phyloP scores from a whole-genome alignment of 495 filamentous ascomycete species.

The Xylaria intraflava region DNA sequence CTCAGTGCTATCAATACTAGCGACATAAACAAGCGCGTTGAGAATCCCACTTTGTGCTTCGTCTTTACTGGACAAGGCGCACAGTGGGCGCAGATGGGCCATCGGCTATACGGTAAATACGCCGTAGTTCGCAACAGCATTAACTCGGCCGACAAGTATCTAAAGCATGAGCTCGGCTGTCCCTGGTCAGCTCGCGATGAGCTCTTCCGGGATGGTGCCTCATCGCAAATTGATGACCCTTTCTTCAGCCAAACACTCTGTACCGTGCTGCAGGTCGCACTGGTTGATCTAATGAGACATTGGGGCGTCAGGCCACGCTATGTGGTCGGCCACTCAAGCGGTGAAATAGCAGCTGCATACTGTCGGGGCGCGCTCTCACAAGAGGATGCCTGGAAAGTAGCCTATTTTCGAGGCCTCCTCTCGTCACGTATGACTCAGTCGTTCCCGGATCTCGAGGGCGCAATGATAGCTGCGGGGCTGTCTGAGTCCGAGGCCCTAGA shows the following conservation, averaged over 20 bases:
- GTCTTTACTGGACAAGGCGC: constrained; percentile 18
- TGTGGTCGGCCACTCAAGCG: constrained; percentile 54
- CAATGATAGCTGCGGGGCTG: constrained; percentile 42
- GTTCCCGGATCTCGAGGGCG: constrained; percentile 14
- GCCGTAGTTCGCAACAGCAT: constrained; percentile 11
- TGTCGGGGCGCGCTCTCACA: constrained; percentile 34
- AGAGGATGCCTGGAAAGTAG: constrained; percentile 41
- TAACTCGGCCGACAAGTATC: constrained; percentile 3
- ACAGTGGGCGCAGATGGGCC: constrained; percentile 40
- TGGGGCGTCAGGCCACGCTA: constrained; percentile 43
- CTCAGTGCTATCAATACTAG: too few species aligned
- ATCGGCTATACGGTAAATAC: constrained; percentile 24
- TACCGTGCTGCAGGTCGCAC: constrained; percentile 40
- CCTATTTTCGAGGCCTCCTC: constrained; percentile 30
- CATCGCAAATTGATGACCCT: constrained; percentile 17
- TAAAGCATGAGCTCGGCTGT: neutral
- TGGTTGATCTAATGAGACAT: constrained; percentile 43
- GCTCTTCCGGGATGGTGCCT: constrained; percentile 17
- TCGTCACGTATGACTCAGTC: constrained; percentile 11
- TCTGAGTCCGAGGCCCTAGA: constrained; percentile 18
- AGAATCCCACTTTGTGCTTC: constrained; percentile 2
- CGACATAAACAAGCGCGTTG: too few species aligned
- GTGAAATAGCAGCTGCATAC: constrained; percentile 52
- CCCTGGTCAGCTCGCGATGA: constrained; percentile 27
- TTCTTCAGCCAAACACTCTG: constrained; percentile 37